phyloP scores from a whole-genome alignment of 2,329 filamentous ascomycete genomes.

The Xylariaceae sp. region DNA sequence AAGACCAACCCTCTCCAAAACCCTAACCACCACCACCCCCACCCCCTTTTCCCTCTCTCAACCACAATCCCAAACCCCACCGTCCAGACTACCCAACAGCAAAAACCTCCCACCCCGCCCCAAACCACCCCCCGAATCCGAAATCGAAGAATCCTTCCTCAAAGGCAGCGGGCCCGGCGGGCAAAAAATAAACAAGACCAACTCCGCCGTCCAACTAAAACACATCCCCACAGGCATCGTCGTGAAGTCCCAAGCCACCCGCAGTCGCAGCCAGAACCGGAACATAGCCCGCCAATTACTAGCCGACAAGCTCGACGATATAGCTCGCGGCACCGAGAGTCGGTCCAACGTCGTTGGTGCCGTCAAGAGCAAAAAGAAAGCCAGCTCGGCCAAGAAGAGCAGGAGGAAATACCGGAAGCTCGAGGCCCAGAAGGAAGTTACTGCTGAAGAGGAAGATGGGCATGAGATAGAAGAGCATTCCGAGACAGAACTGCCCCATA shows the following conservation, averaged over 20 bases:
- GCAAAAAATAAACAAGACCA: slow-evolving; percentile 99
- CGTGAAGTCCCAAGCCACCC: slow-evolving; percentile 88
- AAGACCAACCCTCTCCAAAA: too few species aligned
- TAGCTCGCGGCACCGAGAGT: slow-evolving; percentile 67
- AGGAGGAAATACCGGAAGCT: slow-evolving; percentile 71
- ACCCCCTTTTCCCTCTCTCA: too few species aligned
- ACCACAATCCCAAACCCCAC: not conserved
- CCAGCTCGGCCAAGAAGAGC: slow-evolving; percentile 76
- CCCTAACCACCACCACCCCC: too few species aligned
- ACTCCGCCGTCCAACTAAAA: slow-evolving; percentile 86
- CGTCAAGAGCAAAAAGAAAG: slow-evolving; percentile 63
- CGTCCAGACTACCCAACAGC: too few species aligned
- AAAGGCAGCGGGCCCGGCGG: slow-evolving; percentile 91
- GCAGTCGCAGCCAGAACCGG: slow-evolving; percentile 81
- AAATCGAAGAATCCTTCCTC: slow-evolving; percentile 80
- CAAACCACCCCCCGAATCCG: slow-evolving; percentile 66
- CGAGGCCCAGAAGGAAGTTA: slow-evolving; percentile 42
- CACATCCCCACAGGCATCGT: slow-evolving; percentile 89
- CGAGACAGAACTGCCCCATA: slow-evolving; percentile 11
- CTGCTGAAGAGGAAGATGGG: slow-evolving; percentile 23
- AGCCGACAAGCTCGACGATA: slow-evolving; percentile 68
- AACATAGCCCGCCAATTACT: slow-evolving; percentile 77
- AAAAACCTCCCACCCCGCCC: slow-evolving; percentile 69
- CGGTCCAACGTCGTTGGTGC: slow-evolving; percentile 61
- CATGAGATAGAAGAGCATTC: slow-evolving; percentile 13